A percentile compares a stretch with the other conserved stretches of the same genome.
These are phyloP conservation scores for Coniochaeta ligniaria DNA, from an alignment of 2,329 filamentous ascomycete species.

Conservation along the genomic window DNA sequence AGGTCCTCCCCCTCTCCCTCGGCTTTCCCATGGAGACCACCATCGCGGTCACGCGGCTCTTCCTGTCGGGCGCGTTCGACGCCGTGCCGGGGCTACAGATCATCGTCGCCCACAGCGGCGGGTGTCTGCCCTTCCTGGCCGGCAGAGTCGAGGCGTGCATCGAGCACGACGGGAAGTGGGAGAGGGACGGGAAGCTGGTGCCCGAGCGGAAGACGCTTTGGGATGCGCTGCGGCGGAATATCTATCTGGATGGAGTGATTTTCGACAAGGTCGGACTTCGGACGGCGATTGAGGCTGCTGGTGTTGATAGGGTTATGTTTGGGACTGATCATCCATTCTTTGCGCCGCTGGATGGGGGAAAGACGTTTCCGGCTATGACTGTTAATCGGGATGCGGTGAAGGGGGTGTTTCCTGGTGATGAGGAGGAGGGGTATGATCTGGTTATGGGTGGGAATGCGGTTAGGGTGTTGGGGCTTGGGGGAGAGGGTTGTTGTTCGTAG, in stretches of 20 bases:
- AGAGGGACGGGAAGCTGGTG: slow-evolving; percentile 48
- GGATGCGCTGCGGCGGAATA: slow-evolving; percentile 61
- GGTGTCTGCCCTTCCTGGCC: slow-evolving; percentile 81
- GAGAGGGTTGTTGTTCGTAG: slow-evolving; percentile 15
- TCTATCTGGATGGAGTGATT: slow-evolving; percentile 83
- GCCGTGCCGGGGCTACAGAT: slow-evolving; percentile 61
- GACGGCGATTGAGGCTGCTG: slow-evolving; percentile 59
- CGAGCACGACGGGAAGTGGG: slow-evolving; percentile 70
- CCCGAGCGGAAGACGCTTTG: slow-evolving; percentile 41
- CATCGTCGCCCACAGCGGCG: slow-evolving; percentile 80
- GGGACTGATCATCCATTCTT: slow-evolving; percentile 83
- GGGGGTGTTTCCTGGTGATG: slow-evolving; percentile 15
- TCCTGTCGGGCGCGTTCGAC: slow-evolving; percentile 80
- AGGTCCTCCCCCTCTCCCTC: slow-evolving; percentile 77
- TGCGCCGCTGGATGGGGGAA: slow-evolving; percentile 60
- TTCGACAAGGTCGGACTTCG: slow-evolving; percentile 69
- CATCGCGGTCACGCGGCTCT: slow-evolving; percentile 82
- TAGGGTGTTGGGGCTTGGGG: slow-evolving; percentile 12
- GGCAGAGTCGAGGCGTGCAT: slow-evolving; percentile 86
- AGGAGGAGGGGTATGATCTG: slow-evolving; percentile 9
- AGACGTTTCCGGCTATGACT: slow-evolving; percentile 63
- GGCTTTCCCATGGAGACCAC: slow-evolving; percentile 92
- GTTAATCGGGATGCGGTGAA: slow-evolving; percentile 27
- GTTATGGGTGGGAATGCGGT: slow-evolving; percentile 22
- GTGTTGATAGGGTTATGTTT: slow-evolving; percentile 66